Percentiles rank a stretch among this genome's conserved stretches.
Evolutionary conservation across 352 stramenopile species (phyloP).

Genomic region (Phytophthora aleatoria): DNA sequence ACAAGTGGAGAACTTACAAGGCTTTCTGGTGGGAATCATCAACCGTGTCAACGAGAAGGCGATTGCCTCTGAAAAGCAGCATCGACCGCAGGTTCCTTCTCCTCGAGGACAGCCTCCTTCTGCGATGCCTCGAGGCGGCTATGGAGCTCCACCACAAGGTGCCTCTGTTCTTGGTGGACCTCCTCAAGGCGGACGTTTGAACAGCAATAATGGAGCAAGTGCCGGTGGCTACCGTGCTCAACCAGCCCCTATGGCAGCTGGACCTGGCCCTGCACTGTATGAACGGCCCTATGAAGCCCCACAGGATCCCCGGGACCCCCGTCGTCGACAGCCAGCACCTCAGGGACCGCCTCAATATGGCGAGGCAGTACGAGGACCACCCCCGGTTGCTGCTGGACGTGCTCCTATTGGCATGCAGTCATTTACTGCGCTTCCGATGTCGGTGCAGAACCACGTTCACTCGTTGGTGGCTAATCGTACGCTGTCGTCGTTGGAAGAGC

Average conservation of each 20-base stretch:
- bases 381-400: constrained; percentile 12
- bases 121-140: constrained; percentile 12
- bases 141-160: constrained; percentile 18
- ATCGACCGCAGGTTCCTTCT: constrained; percentile 34
- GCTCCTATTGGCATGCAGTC: constrained; percentile 35
- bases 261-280: constrained; percentile 31
- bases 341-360: constrained; percentile 27
- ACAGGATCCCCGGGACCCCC: constrained; percentile 27
- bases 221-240: constrained; percentile 27
- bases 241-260: constrained; percentile 16
- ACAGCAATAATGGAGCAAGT: constrained; percentile 23
- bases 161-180: constrained; percentile 40
- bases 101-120: constrained; percentile 25
- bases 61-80: constrained; percentile 44
- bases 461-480: constrained; percentile 60
- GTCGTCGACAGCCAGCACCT: constrained; percentile 29
- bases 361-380: constrained; percentile 14
- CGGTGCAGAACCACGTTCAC: constrained; percentile 72
- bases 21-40: constrained; percentile 86
- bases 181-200: constrained; percentile 33
- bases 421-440: constrained; percentile 50
- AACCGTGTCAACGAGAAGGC: constrained; percentile 79
- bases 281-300: constrained; percentile 39
- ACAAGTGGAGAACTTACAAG: constrained; percentile 79
- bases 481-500: constrained; percentile 69